phyloP scores from a whole-genome alignment of 2,329 filamentous ascomycete species.

The Falciphora oryzae region DNA sequence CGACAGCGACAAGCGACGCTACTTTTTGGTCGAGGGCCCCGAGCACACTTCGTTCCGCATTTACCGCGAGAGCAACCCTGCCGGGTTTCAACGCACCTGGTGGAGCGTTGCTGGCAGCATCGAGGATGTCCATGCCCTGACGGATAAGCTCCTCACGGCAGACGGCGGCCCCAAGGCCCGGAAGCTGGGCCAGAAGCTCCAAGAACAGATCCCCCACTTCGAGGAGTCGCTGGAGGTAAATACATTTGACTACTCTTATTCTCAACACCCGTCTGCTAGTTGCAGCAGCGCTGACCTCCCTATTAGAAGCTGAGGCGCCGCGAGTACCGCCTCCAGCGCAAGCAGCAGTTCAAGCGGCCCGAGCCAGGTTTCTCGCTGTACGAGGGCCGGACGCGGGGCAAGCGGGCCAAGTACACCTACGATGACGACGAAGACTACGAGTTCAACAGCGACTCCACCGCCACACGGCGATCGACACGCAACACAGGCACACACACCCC shows the following conservation, averaged over 20 bases:
- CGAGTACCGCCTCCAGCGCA: constrained; percentile 82
- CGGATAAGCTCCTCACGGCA: constrained; percentile 66
- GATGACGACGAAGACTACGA: constrained; percentile 76
- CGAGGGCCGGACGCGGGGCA: constrained; percentile 91
- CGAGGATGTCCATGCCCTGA: constrained; percentile 72
- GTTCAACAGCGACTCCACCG: constrained; percentile 57
- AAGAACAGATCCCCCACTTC: constrained; percentile 76
- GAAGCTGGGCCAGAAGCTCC: constrained; percentile 70
- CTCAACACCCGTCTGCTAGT: background rate
- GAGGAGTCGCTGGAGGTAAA: constrained; percentile 85
- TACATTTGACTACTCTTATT: constrained; percentile 8
- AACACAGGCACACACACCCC: constrained; percentile 71
- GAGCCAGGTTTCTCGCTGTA: constrained; percentile 90
- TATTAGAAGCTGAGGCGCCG: constrained; percentile 83
- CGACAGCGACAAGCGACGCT: constrained; percentile 83
- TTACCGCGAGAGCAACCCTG: constrained; percentile 87
- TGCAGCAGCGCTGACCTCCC: background rate
- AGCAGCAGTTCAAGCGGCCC: constrained; percentile 80
- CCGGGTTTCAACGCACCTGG: constrained; percentile 73
- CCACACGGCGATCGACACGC: constrained; percentile 61
- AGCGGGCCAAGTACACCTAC: constrained; percentile 94
- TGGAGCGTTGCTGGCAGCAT: constrained; percentile 89
- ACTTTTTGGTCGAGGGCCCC: constrained; percentile 88
- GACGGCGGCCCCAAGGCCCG: constrained; percentile 80
- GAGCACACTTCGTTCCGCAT: constrained; percentile 93